Conservation (phyloP, 768 basidiomycete species). For the Xerocomellus dryophilus region DNA sequence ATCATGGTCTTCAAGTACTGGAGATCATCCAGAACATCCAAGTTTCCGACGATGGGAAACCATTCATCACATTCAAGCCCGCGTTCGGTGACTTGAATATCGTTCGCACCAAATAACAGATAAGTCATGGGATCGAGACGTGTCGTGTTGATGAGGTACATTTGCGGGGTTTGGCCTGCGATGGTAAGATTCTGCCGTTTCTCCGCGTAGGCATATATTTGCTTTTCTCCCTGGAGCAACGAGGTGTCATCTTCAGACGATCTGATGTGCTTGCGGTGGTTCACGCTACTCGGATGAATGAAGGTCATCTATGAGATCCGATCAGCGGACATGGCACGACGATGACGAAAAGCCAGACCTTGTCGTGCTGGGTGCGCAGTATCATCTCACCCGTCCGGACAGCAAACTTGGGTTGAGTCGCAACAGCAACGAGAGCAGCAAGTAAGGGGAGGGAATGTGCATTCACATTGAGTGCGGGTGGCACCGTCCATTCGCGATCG, state of each 20-base stretch:
- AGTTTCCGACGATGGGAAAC: conserved; percentile 77
- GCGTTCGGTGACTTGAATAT: conserved; percentile 61
- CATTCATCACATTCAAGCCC: conserved; percentile 89
- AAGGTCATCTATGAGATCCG: conserved; percentile 51
- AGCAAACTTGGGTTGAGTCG: conserved; percentile 88
- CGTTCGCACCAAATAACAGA: conserved; percentile 86
- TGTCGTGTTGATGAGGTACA: conserved; percentile 75
- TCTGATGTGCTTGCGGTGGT: conserved; percentile 55
- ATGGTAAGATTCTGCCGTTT: conserved; percentile 74
- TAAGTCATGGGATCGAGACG: conserved; percentile 86
- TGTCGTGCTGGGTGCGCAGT: conserved; percentile 76
- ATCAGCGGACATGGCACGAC: conserved; percentile 13
- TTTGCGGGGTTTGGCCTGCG: conserved; percentile 49
- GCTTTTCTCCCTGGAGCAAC: conserved; percentile 49
- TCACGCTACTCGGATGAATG: conserved; percentile 87
- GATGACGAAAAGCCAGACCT: conserved; percentile 46
- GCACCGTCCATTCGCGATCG: conserved; percentile 45
- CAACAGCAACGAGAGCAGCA: conserved; percentile 79
- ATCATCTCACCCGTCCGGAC: conserved; percentile 66
- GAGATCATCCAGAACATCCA: conserved; percentile 77
- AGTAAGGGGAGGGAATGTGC: conserved; percentile 73
- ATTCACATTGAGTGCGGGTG: conserved; percentile 67
- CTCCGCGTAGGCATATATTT: conserved; percentile 78
- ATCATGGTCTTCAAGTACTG: conserved; percentile 74
- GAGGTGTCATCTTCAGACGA: conserved; percentile 19